phyloP scores from a whole-genome alignment of 768 basidiomycete species.

The Boletus rubescentipes region DNA sequence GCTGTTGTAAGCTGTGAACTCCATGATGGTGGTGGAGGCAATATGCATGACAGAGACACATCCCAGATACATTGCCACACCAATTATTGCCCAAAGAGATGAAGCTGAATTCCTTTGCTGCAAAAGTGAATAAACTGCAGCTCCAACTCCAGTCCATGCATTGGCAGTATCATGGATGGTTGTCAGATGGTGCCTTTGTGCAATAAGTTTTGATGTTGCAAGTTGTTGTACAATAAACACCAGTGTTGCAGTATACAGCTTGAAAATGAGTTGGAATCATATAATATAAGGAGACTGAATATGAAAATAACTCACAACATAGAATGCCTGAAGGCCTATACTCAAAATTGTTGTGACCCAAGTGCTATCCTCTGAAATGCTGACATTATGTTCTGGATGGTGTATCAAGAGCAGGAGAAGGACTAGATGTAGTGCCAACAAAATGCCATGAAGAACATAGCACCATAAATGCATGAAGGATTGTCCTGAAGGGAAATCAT shows the following conservation, averaged over 20 bases:
- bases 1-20: slow-evolving; percentile 15
- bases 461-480: background rate
- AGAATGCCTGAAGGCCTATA: background rate
- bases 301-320: background rate
- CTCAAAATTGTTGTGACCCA: background rate
- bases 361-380: background rate
- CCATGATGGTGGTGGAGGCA: slow-evolving; percentile 22
- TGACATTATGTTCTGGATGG: background rate
- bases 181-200: slow-evolving; percentile 13
- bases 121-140: slow-evolving; percentile 14
- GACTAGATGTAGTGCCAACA: background rate
- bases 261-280: background rate
- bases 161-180: slow-evolving; percentile 15
- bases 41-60: slow-evolving; percentile 21
- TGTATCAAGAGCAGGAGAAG: background rate
- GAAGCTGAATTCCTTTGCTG: slow-evolving; percentile 10
- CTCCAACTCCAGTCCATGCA: slow-evolving; percentile 25
- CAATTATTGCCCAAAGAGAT: slow-evolving; percentile 10
- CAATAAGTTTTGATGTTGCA: slow-evolving; percentile 2
- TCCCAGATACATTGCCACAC: slow-evolving; percentile 16
- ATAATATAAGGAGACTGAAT: background rate
- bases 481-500: background rate
- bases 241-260: slow-evolving; percentile 17
- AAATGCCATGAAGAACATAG: background rate
- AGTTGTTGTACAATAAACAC: slow-evolving; percentile 23